Conservation (phyloP, 2,329 filamentous ascomycete genomes). For the Verticillium klebahnii region DNA sequence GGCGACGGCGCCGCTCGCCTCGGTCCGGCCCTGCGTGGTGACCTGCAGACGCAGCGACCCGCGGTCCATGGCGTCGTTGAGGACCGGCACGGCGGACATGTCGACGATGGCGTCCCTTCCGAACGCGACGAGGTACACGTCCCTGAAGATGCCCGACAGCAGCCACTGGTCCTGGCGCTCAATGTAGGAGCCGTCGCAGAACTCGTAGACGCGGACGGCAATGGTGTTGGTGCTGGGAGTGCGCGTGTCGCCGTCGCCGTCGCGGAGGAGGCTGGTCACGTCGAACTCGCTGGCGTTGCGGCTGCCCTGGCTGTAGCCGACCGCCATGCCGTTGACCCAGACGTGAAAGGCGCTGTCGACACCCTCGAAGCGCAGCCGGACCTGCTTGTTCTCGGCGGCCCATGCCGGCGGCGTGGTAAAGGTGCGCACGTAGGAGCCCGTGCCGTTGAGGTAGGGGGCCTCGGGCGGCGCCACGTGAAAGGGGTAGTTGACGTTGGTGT, state of each 20-base stretch:
- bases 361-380: slow-evolving; percentile 68
- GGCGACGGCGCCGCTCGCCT: not conserved
- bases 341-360: slow-evolving; percentile 69
- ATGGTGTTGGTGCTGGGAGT: slow-evolving; percentile 41
- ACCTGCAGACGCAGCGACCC: slow-evolving; percentile 44
- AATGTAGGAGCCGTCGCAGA: slow-evolving; percentile 66
- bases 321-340: slow-evolving; percentile 62
- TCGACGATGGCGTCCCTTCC: slow-evolving; percentile 49
- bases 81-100: slow-evolving; percentile 47
- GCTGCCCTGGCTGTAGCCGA: slow-evolving; percentile 69
- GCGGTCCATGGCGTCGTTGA: slow-evolving; percentile 49
- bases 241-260: slow-evolving; percentile 20
- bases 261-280: slow-evolving; percentile 46
- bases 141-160: slow-evolving; percentile 63
- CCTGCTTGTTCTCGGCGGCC: slow-evolving; percentile 38
- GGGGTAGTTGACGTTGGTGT: slow-evolving; percentile 65
- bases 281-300: slow-evolving; percentile 74
- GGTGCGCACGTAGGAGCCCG: slow-evolving; percentile 55
- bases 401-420: slow-evolving; percentile 47
- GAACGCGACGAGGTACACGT: slow-evolving; percentile 62
- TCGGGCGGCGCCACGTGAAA: slow-evolving; percentile 64
- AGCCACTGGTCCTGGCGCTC: slow-evolving; percentile 71
- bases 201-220: slow-evolving; percentile 66
- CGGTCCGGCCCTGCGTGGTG: slow-evolving; percentile 26
- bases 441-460: slow-evolving; percentile 58